Conservation (phyloP, 768 basidiomycete genomes). For the Serpula lacrymans region DNA sequence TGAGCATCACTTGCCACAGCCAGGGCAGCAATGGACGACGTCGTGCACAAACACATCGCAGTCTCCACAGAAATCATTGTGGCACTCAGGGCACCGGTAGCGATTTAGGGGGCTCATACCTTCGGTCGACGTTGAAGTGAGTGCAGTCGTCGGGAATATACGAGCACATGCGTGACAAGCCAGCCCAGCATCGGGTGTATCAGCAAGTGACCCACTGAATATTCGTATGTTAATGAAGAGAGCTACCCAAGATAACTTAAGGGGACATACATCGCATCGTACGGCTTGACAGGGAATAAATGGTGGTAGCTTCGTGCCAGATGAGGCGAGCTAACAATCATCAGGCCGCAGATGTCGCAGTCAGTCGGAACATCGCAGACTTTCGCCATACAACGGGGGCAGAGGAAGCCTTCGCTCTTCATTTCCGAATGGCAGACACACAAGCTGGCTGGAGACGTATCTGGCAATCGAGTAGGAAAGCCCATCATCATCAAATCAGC, state of each 20-base stretch:
- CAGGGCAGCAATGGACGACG: conserved; percentile 92
- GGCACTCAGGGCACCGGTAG: conserved; percentile 87
- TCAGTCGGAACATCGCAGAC: conserved; percentile 98
- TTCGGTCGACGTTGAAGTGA: conserved; percentile 40
- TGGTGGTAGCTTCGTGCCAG: conserved; percentile 95
- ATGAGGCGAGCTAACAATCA: conserved; percentile 98
- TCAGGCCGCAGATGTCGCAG: conserved; percentile 93
- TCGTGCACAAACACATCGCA: conserved; percentile 98
- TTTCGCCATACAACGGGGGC: conserved; percentile 89
- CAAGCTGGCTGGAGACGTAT: conserved; percentile 75
- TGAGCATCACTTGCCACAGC: conserved; percentile 60
- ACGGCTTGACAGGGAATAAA: conserved; percentile 90
- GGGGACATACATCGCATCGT: conserved; percentile 71
- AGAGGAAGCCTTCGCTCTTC: conserved; percentile 91
- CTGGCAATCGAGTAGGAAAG: conserved; percentile 89
- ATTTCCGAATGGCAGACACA: conserved; percentile 94
- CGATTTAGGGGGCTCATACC: conserved; percentile 83
- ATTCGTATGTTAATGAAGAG: conserved; percentile 4
- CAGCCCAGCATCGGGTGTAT: conserved; percentile 29
- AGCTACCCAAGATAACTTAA: conserved; percentile 1
- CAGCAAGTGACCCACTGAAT: conserved; percentile 38
- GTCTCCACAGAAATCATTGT: conserved; percentile 86
- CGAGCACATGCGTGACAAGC: conserved; percentile 80
- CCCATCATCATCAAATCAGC: conserved; percentile 99
- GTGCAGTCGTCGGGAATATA: conserved; percentile 51